Evolutionary conservation across 768 basidiomycete species (phyloP).

Genomic region (Hypholoma fasciculare): DNA sequence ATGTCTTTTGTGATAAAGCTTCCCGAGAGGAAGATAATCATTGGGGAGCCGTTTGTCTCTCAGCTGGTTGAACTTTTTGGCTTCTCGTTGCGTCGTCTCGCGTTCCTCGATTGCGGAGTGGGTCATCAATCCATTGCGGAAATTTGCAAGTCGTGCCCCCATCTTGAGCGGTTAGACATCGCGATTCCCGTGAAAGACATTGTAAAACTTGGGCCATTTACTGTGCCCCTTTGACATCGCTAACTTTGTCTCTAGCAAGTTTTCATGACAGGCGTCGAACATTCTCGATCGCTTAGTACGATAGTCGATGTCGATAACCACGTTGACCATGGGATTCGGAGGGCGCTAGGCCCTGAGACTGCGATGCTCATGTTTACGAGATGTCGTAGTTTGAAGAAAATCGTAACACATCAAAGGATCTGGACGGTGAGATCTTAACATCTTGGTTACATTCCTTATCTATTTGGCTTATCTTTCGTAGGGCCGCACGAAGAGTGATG

Average conservation of each 20-base stretch:
- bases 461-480: slow-evolving; percentile 12
- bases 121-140: slow-evolving; percentile 35
- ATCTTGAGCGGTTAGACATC: slow-evolving; percentile 51
- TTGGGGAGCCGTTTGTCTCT: slow-evolving; percentile 40
- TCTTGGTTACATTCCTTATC: not conserved
- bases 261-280: slow-evolving; percentile 36
- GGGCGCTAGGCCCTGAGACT: slow-evolving; percentile 36
- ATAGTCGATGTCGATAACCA: slow-evolving; percentile 49
- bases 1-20: slow-evolving; percentile 44
- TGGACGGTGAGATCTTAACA: slow-evolving; percentile 49
- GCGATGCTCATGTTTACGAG: slow-evolving; percentile 40
- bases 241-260: slow-evolving; percentile 16
- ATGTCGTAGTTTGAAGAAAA: slow-evolving; percentile 39
- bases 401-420: slow-evolving; percentile 49
- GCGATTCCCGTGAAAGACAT: slow-evolving; percentile 52
- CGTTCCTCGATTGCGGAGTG: slow-evolving; percentile 48
- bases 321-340: slow-evolving; percentile 37
- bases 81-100: slow-evolving; percentile 40
- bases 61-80: slow-evolving; percentile 42
- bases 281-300: slow-evolving; percentile 38
- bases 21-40: slow-evolving; percentile 39
- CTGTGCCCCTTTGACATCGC: not conserved
- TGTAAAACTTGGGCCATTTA: slow-evolving; percentile 28
- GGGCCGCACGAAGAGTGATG: slow-evolving; percentile 23
- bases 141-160: slow-evolving; percentile 42